Conservation (phyloP, 305 asterid genomes). For the Fraxinus nigra region DNA sequence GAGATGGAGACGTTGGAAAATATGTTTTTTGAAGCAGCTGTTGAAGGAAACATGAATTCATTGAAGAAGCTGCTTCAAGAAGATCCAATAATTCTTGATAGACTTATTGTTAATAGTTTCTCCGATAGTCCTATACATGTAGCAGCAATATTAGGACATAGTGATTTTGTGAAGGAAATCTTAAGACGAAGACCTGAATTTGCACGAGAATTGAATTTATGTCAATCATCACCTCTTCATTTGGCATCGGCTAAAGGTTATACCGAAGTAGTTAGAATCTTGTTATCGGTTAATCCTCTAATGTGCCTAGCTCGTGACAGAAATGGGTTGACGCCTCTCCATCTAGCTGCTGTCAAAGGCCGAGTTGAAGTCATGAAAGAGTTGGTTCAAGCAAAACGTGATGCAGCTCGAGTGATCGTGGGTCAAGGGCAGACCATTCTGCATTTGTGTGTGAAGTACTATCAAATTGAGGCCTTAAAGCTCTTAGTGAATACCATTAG, state of each 20-base stretch:
- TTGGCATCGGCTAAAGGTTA: conserved; percentile 31
- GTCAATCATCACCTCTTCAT: too few species aligned
- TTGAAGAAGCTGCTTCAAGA: conserved; percentile 1
- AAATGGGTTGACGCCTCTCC: conserved; percentile 32
- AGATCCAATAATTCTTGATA: conserved; percentile 21
- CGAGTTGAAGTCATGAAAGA: conserved; percentile 17
- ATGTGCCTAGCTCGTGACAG: conserved; percentile 24
- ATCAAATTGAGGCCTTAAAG: conserved; percentile 32
- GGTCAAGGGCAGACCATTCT: conserved; percentile 18
- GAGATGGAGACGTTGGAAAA: neutral
- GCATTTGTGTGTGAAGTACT: conserved; percentile 33
- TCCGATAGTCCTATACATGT: conserved; percentile 24
- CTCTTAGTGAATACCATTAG: conserved; percentile 7
- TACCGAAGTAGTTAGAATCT: conserved; percentile 9
- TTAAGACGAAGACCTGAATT: neutral
- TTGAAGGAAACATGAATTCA: neutral
- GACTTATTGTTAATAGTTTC: neutral
- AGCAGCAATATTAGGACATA: conserved; percentile 24
- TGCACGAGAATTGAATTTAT: conserved; percentile 17
- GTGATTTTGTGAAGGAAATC: conserved; percentile 16
- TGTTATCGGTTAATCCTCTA: neutral
- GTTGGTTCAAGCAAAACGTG: conserved; percentile 8
- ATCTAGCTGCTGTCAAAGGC: conserved; percentile 36
- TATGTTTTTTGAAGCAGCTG: conserved; percentile 12
- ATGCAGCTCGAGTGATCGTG: conserved; percentile 7